A percentile compares a stretch with the other conserved stretches of the same genome.
Conservation (phyloP, 768 basidiomycete species). For the Chalciporus piperatus region DNA sequence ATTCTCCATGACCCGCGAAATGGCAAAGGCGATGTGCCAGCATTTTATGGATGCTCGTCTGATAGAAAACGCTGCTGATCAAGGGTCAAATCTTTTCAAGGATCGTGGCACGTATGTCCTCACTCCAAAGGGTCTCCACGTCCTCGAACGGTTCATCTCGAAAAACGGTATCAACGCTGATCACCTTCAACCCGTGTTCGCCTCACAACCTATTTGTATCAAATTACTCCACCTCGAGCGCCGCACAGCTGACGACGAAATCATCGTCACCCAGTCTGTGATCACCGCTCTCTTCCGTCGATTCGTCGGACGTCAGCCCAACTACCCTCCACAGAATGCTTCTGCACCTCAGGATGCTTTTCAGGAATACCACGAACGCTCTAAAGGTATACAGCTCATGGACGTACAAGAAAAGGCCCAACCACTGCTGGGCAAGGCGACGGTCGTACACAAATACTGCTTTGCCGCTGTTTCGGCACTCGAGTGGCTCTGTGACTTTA, state of each 20-base stretch:
- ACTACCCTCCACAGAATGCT: slow-evolving; percentile 55
- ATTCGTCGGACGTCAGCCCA: slow-evolving; percentile 87
- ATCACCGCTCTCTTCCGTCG: slow-evolving; percentile 94
- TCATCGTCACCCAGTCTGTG: slow-evolving; percentile 91
- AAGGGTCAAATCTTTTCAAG: slow-evolving; percentile 87
- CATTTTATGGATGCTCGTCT: slow-evolving; percentile 99
- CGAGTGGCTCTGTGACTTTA: slow-evolving; percentile 98
- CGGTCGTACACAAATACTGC: slow-evolving; percentile 58
- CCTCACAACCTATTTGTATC: slow-evolving; percentile 92
- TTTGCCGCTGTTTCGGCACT: slow-evolving; percentile 86
- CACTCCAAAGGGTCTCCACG: slow-evolving; percentile 97
- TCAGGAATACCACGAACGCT: slow-evolving; percentile 74
- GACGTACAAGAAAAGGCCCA: slow-evolving; percentile 70
- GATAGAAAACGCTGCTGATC: slow-evolving; percentile 95
- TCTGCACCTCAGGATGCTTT: slow-evolving; percentile 55
- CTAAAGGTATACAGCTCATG: slow-evolving; percentile 67
- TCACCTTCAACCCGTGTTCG: slow-evolving; percentile 86
- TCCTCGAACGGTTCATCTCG: slow-evolving; percentile 98
- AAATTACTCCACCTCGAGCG: slow-evolving; percentile 97
- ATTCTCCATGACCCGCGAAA: slow-evolving; percentile 99
- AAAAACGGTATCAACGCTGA: slow-evolving; percentile 98
- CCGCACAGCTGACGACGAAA: slow-evolving; percentile 90
- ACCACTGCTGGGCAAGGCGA: slow-evolving; percentile 46
- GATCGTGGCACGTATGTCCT: slow-evolving; percentile 95
- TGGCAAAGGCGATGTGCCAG: slow-evolving; percentile 99